Base-by-base conservation (phyloP, 2,329 filamentous ascomycete species). In the Cytospora leucostoma region DNA sequence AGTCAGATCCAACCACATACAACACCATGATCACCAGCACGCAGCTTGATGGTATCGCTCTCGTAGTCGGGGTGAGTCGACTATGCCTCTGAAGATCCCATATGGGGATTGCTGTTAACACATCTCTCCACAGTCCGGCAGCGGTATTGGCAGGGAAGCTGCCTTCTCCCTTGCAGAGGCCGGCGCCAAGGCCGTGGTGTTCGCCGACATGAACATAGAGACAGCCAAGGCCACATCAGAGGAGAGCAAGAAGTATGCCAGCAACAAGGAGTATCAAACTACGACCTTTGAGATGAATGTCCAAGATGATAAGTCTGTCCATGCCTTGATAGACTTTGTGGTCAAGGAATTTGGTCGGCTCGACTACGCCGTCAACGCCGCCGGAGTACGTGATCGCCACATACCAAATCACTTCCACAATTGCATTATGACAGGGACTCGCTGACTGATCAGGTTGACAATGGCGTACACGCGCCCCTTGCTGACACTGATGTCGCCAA, bases 331-430 rank as follows among this genome's bases (percentile, higher is more conserved):
- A 17, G 67, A 69, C 49, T 67, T 64, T 37, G 61, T 67, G 2
- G 64, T 67, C 8, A 65, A 66, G 15, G 61, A 68, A 27, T 68
- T 67, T 49, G 67, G 66, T 11, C 65, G 68, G 1, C 58, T 70
- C 33, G 68, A 70, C 59, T 70, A 70, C 40, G 63, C 63, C 19
- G 65, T 70, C 32, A 69, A 70, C 51, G 60, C 61, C 11, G 69
- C 68, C 15, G 67, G 67, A 21, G 66, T 63, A 51, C 66, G 66
- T 65, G 11, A 59, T 52, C 17, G 6, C 19, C n/a, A 19, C 44
- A 38, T 15, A 15, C 37, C 37, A 11, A 33, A 52, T 3, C 17
- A 44, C 5, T 15, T 32, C 21, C 17, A 15, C n/a, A 38, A 47
- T 33, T 7, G 17, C 33, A 4, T 4, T 15, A 8, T 27, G 32